Evolutionary conservation across 805 yeast species (phyloP).

Genomic region (Groenewaldozyma salmanticensis): DNA sequence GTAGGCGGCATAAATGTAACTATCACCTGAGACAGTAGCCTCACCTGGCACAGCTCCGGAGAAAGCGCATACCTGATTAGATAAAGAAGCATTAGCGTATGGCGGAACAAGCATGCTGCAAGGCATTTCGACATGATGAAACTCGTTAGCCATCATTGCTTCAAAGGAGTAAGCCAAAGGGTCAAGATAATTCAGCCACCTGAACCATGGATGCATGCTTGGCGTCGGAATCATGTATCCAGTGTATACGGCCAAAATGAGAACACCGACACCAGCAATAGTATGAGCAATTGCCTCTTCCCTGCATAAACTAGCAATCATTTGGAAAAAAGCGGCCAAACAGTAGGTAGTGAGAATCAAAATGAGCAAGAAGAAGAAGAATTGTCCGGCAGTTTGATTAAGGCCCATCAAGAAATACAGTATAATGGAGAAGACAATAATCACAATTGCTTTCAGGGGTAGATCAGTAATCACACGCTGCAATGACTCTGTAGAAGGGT

Average conservation of each 20-base stretch:
- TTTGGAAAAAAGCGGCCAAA: constrained; percentile 44
- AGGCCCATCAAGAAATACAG: constrained; percentile 50
- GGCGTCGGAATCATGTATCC: constrained; percentile 52
- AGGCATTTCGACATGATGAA: constrained; percentile 43
- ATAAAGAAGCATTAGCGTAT: constrained; percentile 32
- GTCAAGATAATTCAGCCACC: constrained; percentile 41
- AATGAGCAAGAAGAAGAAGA: constrained; percentile 43
- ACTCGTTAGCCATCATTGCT: constrained; percentile 32
- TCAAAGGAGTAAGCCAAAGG: constrained; percentile 13
- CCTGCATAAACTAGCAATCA: constrained; percentile 42
- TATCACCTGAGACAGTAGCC: constrained; percentile 46
- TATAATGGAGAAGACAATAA: constrained; percentile 38
- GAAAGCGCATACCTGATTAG: constrained; percentile 45
- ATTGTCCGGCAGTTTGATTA: constrained; percentile 41
- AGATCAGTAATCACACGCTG: constrained; percentile 51
- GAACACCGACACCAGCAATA: constrained; percentile 44
- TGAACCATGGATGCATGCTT: constrained; percentile 62
- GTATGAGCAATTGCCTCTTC: constrained; percentile 50
- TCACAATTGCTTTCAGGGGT: constrained; percentile 46
- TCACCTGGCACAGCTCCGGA: constrained; percentile 53
- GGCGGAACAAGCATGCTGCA: constrained; percentile 53
- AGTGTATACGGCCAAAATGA: constrained; percentile 45
- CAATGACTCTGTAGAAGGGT: constrained; percentile 65
- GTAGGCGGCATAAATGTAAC: constrained; percentile 41
- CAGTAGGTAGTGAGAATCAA: constrained; percentile 35